Base-by-base conservation (phyloP, 106 monocot genomes). In the Iris macrosiphon region DNA sequence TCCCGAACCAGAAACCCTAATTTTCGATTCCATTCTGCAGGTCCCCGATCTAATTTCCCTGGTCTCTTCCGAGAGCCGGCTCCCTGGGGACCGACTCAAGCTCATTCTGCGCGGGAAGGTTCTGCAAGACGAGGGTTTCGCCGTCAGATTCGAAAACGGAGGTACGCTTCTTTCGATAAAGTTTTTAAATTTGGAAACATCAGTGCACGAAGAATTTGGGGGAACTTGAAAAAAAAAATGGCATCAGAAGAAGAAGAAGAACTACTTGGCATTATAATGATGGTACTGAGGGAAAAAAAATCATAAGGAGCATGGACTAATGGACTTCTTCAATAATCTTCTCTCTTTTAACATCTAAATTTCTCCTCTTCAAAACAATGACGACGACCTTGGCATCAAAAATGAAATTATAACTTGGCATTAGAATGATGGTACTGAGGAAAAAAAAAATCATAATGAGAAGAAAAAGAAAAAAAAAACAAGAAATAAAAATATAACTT, bases 11-110 rank as follows among this genome's bases (percentile, higher is more conserved):
- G n/a, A n/a, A n/a, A n/a, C 50, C 34, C 28, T 13, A 21, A 16
- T 19, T 9, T 4, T 43, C 48, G 3, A n/a, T 45, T 11, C 7
- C 2, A 0, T 14, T 43, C 4, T 23, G 58, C 12, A 87, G 87
- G 75, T 75, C 3, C 17, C 52, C 14, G 82, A 88, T 64, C 54
- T 82, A 55, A 64, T 63, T 60, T 50, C 22, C 20, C 28, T 62
- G 45, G 63, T 82, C 23, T 74, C 78, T 6, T 50, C 50, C 4
- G 69, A 68, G 20, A 46, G 72, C 17, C 21, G 65, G 45, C 71
- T 78, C 13, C 78, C 82, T 7, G 37, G 41, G 27, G 82, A 75
- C 14, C 74, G 75, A 25, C 29, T 88, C 26, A 82, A 79, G 71
- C 63, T 82, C 14, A 64, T 79, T 11, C 61, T 82, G 16, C 59